These are phyloP conservation scores for Backusella westeae DNA, from an alignment of 192 early-diverging fungal genomes.

Conservation along the genomic window DNA sequence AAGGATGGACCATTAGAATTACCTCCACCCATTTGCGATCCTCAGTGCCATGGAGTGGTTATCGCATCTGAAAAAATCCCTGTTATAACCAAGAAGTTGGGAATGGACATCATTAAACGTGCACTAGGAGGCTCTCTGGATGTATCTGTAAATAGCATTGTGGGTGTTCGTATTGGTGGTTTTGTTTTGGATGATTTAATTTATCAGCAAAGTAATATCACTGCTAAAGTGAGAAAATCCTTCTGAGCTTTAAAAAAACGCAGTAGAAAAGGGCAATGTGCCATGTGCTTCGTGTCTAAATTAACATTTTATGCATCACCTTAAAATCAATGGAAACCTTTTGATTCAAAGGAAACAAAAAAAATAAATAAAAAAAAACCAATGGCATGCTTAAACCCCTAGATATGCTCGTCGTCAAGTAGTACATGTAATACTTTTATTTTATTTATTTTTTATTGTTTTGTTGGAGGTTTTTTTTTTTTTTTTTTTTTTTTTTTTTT, in stretches of 20 bases:
- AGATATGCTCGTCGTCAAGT: neutral
- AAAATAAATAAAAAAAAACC: neutral
- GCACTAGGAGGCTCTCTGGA: slow-evolving; percentile 44
- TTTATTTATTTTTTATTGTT: slow-evolving; percentile 1
- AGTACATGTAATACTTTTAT: neutral
- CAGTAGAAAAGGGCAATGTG: neutral
- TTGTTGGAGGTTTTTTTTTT: neutral
- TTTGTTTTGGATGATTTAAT: slow-evolving; percentile 37
- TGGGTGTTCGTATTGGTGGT: slow-evolving; percentile 37
- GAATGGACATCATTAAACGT: slow-evolving; percentile 44
- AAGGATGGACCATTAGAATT: slow-evolving; percentile 23
- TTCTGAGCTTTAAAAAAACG: slow-evolving; percentile 26
- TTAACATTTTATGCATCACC: slow-evolving; percentile 8
- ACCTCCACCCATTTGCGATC: slow-evolving; percentile 11
- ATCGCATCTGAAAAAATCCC: slow-evolving; percentile 29
- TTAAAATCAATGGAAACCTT: neutral
- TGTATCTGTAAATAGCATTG: slow-evolving; percentile 43
- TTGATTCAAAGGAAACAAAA: neutral
- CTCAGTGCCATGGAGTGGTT: neutral
- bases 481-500: neutral
- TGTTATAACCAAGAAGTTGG: slow-evolving; percentile 27
- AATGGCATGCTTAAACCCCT: slow-evolving; percentile 1
- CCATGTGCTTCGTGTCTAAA: neutral
- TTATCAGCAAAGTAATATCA: slow-evolving; percentile 42
- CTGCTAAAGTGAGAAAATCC: slow-evolving; percentile 41